These are phyloP conservation scores for Microsporum audouinii DNA, from an alignment of 2,329 filamentous ascomycete species.

Conservation along the genomic window DNA sequence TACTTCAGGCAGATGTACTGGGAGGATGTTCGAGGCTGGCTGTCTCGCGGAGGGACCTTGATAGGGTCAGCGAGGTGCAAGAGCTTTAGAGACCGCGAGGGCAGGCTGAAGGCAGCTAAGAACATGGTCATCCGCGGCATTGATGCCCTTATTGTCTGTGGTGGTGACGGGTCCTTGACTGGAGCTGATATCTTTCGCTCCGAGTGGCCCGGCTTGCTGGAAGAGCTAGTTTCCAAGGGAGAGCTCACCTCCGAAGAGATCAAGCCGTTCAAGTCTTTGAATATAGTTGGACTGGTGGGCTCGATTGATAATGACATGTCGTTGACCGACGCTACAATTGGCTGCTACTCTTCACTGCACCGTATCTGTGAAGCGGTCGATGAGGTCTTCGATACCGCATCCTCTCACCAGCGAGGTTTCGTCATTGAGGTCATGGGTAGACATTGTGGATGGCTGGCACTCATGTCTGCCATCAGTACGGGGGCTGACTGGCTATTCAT, in stretches of 20 bases:
- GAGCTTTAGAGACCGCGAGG: conserved; percentile 79
- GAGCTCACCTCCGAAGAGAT: conserved; percentile 61
- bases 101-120: conserved; percentile 75
- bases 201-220: conserved; percentile 80
- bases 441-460: conserved; percentile 92
- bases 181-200: conserved; percentile 85
- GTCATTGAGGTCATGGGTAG: conserved; percentile 98
- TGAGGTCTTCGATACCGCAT: conserved; percentile 83
- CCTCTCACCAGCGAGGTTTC: conserved; percentile 91
- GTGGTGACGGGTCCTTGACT: conserved; percentile 90
- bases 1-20: conserved; percentile 81
- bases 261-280: conserved; percentile 70
- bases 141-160: conserved; percentile 90
- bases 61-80: conserved; percentile 92
- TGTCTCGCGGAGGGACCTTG: conserved; percentile 86
- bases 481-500: conserved; percentile 96
- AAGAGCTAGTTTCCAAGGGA: conserved; percentile 67
- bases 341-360: conserved; percentile 84
- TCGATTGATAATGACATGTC: conserved; percentile 98
- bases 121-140: conserved; percentile 91
- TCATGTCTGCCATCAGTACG: conserved; percentile 91
- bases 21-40: conserved; percentile 89
- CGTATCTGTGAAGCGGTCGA: conserved; percentile 94
- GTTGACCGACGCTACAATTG: conserved; percentile 93
- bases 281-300: conserved; percentile 91